Percentiles rank a stretch among this genome's conserved stretches.
phyloP scores from a whole-genome alignment of 2,329 filamentous ascomycete genomes.

The Alternaria gansuensis region DNA sequence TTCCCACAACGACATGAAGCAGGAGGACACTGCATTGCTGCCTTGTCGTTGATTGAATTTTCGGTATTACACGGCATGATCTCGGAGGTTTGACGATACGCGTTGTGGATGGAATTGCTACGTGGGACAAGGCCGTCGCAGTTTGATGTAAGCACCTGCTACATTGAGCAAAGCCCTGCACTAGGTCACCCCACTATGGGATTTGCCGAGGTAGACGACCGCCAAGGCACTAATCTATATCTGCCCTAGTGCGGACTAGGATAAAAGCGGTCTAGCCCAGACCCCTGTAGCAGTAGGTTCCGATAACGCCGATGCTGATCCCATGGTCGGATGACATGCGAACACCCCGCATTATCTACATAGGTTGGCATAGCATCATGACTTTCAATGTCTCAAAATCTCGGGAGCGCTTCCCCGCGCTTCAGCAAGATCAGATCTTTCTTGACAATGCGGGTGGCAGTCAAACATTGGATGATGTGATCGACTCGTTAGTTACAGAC shows the following conservation, averaged over 20 bases:
- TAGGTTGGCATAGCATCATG: constrained; percentile 19
- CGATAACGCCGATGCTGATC: too few species aligned
- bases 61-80: not conserved
- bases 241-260: too few species aligned
- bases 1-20: not conserved
- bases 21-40: not conserved
- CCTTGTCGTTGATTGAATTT: not conserved
- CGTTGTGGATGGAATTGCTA: not conserved
- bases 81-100: not conserved
- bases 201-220: too few species aligned
- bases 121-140: constrained; percentile 16
- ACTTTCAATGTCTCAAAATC: constrained; percentile 65
- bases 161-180: constrained; percentile 21
- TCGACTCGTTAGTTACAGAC: constrained; percentile 64
- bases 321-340: too few species aligned
- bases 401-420: constrained; percentile 72
- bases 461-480: constrained; percentile 72
- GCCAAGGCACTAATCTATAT: too few species aligned
- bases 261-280: too few species aligned
- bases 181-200: not conserved
- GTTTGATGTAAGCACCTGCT: constrained; percentile 20
- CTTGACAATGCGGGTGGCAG: constrained; percentile 83
- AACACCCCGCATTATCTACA: constrained; percentile 16
- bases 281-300: too few species aligned
- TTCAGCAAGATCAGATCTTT: constrained; percentile 72